phyloP scores from a whole-genome alignment of 2,329 filamentous ascomycete genomes.

The Paraphaeosphaeria minitans region DNA sequence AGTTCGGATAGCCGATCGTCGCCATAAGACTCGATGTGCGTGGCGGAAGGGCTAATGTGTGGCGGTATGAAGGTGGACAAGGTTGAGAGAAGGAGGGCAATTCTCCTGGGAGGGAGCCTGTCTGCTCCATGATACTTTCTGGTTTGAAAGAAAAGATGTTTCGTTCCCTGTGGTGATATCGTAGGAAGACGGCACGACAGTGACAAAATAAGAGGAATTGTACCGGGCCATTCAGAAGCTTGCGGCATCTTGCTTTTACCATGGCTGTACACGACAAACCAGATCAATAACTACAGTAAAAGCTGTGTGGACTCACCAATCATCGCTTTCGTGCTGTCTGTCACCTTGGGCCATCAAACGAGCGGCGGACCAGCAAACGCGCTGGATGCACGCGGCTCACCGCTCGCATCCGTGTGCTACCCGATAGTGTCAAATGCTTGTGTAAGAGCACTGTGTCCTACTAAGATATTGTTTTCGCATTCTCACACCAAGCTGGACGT shows the following conservation, averaged over 20 bases:
- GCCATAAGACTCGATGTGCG: background rate
- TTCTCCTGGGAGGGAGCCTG: background rate
- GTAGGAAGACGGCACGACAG: background rate
- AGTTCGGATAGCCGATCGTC: background rate
- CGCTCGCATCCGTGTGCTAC: background rate
- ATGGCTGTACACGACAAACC: background rate
- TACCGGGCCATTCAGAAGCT: background rate
- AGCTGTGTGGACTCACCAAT: background rate
- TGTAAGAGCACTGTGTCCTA: background rate
- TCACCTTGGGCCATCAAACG: conserved; percentile 1
- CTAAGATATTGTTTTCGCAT: background rate
- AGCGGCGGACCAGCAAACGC: background rate
- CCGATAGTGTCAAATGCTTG: background rate
- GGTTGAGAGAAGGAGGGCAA: conserved; percentile 4
- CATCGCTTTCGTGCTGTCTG: background rate
- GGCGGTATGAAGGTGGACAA: background rate
- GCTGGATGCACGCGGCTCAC: background rate
- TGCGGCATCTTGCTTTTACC: background rate
- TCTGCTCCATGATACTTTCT: background rate
- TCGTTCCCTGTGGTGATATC: background rate
- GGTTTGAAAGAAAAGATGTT: background rate
- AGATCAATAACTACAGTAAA: background rate
- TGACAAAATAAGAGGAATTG: background rate
- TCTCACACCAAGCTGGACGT: background rate
- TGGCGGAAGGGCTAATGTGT: background rate